phyloP scores from a whole-genome alignment of 2,329 filamentous ascomycete species.

The Aspergillus japonicus region DNA sequence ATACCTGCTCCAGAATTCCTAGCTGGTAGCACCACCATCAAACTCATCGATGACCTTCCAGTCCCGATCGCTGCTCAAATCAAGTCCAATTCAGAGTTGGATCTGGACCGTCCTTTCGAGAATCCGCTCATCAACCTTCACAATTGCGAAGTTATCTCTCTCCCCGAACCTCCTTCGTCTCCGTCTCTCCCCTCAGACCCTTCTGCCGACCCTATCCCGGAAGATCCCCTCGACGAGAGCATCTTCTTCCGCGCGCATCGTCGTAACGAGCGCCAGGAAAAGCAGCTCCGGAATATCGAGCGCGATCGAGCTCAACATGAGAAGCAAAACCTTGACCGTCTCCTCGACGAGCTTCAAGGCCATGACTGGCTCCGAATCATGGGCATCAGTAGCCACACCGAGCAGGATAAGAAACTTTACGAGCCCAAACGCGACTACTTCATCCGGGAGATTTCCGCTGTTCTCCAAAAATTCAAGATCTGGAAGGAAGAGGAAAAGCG shows the following conservation, averaged over 20 bases:
- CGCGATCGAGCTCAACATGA: constrained; percentile 66
- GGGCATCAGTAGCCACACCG: constrained; percentile 82
- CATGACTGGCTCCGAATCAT: constrained; percentile 92
- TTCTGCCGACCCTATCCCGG: constrained; percentile 10
- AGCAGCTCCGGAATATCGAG: constrained; percentile 67
- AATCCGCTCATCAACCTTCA: constrained; percentile 41
- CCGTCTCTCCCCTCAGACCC: constrained; percentile 16
- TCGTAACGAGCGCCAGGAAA: constrained; percentile 64
- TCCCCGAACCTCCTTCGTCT: constrained; percentile 13
- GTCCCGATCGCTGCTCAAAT: constrained; percentile 23
- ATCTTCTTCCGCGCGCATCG: constrained; percentile 59
- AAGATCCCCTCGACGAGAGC: constrained; percentile 58
- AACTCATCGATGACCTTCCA: constrained; percentile 62
- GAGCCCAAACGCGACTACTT: constrained; percentile 84
- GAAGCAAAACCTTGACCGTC: constrained; percentile 63
- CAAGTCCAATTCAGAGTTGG: constrained; percentile 16
- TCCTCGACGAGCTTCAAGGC: constrained; percentile 79
- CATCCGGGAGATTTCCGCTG: constrained; percentile 73
- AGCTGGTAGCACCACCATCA: constrained; percentile 69
- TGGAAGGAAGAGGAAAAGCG: constrained; percentile 92
- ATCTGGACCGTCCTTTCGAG: constrained; percentile 30
- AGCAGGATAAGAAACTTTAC: constrained; percentile 80
- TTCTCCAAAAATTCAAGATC: constrained; percentile 81
- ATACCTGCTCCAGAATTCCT: constrained; percentile 60
- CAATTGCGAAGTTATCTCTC: constrained; percentile 34